Evolutionary conservation across 2,329 filamentous ascomycete genomes (phyloP).

Genomic region (Parastagonospora nodorum): DNA sequence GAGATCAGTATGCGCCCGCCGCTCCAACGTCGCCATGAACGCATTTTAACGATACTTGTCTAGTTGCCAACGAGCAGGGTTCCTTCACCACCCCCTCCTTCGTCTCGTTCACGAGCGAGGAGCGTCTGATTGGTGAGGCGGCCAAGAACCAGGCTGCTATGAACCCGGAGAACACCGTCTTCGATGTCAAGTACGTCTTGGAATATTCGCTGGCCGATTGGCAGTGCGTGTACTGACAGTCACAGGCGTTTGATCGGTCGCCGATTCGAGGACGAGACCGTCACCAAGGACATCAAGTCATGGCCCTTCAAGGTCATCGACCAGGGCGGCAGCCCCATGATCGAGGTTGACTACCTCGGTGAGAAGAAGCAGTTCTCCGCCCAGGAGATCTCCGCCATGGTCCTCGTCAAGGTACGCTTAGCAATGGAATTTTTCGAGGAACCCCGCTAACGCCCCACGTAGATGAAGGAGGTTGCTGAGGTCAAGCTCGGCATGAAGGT

Average conservation of each 20-base stretch:
- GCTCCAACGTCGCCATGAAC: slow-evolving; percentile 4
- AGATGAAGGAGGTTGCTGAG: slow-evolving; percentile 99
- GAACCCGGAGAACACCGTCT: slow-evolving; percentile 98
- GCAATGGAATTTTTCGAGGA: background rate
- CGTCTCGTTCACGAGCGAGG: slow-evolving; percentile 98
- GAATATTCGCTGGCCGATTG: background rate
- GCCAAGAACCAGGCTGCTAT: slow-evolving; percentile 99
- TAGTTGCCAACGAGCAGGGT: slow-evolving; percentile 98
- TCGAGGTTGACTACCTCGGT: slow-evolving; percentile 93
- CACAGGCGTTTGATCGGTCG: slow-evolving; percentile 93
- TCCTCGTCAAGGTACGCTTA: slow-evolving; percentile 82
- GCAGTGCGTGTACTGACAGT: slow-evolving; percentile 35
- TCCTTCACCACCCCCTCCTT: slow-evolving; percentile 98
- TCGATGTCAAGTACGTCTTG: slow-evolving; percentile 88
- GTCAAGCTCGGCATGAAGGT: slow-evolving; percentile 98
- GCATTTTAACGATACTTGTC: slow-evolving; percentile 26
- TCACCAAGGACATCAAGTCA: slow-evolving; percentile 98
- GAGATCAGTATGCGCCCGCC: slow-evolving; percentile 78
- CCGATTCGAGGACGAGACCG: slow-evolving; percentile 90
- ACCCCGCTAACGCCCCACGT: slow-evolving; percentile 29
- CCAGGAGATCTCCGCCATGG: slow-evolving; percentile 99
- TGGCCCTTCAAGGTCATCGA: slow-evolving; percentile 99
- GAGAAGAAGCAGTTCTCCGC: slow-evolving; percentile 96
- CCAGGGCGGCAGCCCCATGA: slow-evolving; percentile 83
- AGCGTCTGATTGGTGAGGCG: slow-evolving; percentile 98